Base-by-base conservation (phyloP, 2,329 filamentous ascomycete species). In the Cadophora luteo-olivacea region DNA sequence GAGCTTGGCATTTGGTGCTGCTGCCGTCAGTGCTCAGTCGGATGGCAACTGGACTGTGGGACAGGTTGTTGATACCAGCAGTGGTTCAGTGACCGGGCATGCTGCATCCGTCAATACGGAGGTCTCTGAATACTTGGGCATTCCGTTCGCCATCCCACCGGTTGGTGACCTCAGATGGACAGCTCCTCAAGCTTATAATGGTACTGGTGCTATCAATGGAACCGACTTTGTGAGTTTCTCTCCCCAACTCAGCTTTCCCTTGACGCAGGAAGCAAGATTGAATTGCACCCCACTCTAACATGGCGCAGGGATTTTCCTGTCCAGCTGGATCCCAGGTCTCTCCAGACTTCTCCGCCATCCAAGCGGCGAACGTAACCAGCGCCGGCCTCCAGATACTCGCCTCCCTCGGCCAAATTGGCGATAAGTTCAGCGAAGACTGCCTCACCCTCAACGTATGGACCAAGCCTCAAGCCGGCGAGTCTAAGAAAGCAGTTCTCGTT, bases 401-500 rank as follows among this genome's bases (percentile, higher is more conserved):
- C 16, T 4, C 52, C 12, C 52, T 66, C 6, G 54, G 58, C 1
- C 41, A 67, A 16, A 49, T 33, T 9, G 48, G 54, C 38, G 66
- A 38, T 5, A 67, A 36, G 5, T 72, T 63, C 38, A 69, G 64
- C 32, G 79, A 81, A 57, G 79, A 81, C 68, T 81, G 79, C 60
- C 70, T 81, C 2, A 77, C 76, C 3, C 57, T 81, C 24, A 80
- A 81, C 51, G 71, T 81, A 19, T 81, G 78, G 80, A 68, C 77
- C 25, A 76, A 77, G 22, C 65, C 74, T 16, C 69, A 77, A 48
- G 69, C 68, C 4, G 72, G 74, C 7, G 73, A 75, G 5, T 52
- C 64, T n/a, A 75, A 77, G 45, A 82, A 81, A 55, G 75, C 82
- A 7, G 82, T 84, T 22, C 70, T 83, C 49, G 77, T 84, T 9